Conservation (phyloP, 2,329 filamentous ascomycete genomes). For the Penicillium polonicum region DNA sequence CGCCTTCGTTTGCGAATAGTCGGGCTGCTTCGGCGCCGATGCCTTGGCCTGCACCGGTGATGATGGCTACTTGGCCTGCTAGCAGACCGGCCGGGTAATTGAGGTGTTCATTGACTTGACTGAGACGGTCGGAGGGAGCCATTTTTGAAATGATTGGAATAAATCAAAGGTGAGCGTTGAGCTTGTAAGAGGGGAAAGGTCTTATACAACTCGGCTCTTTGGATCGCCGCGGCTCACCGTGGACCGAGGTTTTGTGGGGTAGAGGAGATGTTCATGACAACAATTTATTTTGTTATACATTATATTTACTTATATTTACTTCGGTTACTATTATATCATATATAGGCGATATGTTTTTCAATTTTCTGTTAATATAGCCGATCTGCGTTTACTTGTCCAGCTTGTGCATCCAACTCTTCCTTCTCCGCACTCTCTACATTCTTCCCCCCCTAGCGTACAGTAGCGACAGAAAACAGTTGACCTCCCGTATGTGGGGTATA, state of each 20-base stretch:
- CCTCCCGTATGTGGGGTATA: slow-evolving; percentile 1
- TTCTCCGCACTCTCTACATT: neutral
- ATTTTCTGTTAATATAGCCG: slow-evolving; percentile 8
- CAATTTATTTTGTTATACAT: neutral
- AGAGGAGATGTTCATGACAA: neutral
- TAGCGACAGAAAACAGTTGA: slow-evolving; percentile 6
- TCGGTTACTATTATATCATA: neutral
- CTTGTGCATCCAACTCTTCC: slow-evolving; percentile 7
- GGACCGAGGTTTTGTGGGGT: slow-evolving; percentile 26
- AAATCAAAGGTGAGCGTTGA: neutral
- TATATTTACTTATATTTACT: neutral
- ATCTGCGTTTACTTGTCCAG: slow-evolving; percentile 18
- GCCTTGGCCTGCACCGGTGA: slow-evolving; percentile 82
- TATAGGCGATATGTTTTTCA: slow-evolving; percentile 10
- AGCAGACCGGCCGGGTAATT: slow-evolving; percentile 80
- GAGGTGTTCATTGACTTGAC: slow-evolving; percentile 74
- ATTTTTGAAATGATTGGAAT: slow-evolving; percentile 25
- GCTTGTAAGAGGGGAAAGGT: neutral
- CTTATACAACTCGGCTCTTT: slow-evolving; percentile 11
- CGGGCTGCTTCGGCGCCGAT: slow-evolving; percentile 82
- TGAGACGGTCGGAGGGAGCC: slow-evolving; percentile 57
- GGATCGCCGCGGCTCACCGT: slow-evolving; percentile 22
- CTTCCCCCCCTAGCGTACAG: neutral
- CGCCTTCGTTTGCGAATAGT: slow-evolving; percentile 83
- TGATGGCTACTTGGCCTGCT: slow-evolving; percentile 77